A percentile compares a stretch with the other conserved stretches of the same genome.
Conservation (phyloP, 2,329 filamentous ascomycete genomes). For the Trichoderma lentiforme region DNA sequence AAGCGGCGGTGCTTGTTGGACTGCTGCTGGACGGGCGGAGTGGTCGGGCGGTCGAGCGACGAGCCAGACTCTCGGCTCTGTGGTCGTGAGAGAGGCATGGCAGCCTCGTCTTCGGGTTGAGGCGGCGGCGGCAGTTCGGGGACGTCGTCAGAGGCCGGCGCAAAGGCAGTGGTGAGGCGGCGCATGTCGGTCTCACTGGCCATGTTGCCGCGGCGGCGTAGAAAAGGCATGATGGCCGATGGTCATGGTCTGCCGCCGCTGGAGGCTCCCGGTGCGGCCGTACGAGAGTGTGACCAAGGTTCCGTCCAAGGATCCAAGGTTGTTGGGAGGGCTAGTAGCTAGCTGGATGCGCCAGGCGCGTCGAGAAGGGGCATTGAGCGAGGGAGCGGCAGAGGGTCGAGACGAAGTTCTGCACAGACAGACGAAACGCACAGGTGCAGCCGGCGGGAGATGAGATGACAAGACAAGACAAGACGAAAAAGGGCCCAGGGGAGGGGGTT, state of each 20-base stretch:
- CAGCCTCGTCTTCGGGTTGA: constrained; percentile 16
- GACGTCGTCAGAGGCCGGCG: constrained; percentile 29
- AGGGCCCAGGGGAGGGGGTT: not conserved
- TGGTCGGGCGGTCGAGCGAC: constrained; percentile 30
- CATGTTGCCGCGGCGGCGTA: constrained; percentile 59
- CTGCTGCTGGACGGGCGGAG: constrained; percentile 49
- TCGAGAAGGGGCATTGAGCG: constrained; percentile 16
- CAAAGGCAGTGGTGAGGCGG: constrained; percentile 44
- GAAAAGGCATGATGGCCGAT: constrained; percentile 52
- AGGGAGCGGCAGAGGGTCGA: not conserved
- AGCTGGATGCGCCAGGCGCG: constrained; percentile 18
- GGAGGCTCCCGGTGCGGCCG: not conserved
- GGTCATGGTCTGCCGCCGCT: constrained; percentile 36
- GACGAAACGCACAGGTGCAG: not conserved
- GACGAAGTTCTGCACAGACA: not conserved
- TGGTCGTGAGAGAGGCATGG: constrained; percentile 19
- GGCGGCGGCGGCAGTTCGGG: constrained; percentile 13
- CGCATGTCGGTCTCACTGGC: constrained; percentile 59
- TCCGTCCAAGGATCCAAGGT: not conserved
- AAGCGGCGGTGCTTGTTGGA: constrained; percentile 58
- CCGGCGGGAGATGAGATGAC: not conserved
- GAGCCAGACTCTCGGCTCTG: constrained; percentile 26
- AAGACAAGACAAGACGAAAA: not conserved
- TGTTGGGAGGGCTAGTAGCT: not conserved
- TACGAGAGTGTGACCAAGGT: not conserved